phyloP scores from a whole-genome alignment of 805 yeast genomes.

The Saccharomycopsis capsularis region DNA sequence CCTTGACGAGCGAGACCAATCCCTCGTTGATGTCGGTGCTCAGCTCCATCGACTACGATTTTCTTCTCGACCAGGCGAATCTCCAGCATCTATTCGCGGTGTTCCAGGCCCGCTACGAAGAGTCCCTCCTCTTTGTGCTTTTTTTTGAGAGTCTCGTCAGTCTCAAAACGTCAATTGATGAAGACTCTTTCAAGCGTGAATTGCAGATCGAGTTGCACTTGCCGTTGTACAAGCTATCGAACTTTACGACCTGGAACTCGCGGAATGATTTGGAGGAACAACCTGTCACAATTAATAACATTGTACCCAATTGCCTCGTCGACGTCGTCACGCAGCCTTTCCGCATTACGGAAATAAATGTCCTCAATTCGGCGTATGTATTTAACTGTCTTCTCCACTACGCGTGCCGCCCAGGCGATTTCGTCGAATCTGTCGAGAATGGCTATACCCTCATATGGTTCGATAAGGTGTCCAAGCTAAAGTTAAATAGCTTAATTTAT shows the following conservation, averaged over 20 bases:
- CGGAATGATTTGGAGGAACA: not conserved
- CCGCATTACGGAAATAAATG: not conserved
- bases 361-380: constrained; percentile 6
- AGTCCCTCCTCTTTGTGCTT: too few species aligned
- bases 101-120: too few species aligned
- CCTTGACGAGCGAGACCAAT: too few species aligned
- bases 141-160: too few species aligned
- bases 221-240: constrained; percentile 12
- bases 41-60: too few species aligned
- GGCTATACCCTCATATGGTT: constrained; percentile 12
- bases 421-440: not conserved
- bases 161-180: too few species aligned
- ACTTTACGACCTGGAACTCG: constrained; percentile 13
- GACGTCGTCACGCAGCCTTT: constrained; percentile 8
- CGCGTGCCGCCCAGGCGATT: constrained; percentile 12
- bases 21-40: too few species aligned
- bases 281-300: constrained; percentile 6
- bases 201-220: constrained; percentile 8
- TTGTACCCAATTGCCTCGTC: constrained; percentile 9
- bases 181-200: too few species aligned
- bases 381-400: constrained; percentile 18
- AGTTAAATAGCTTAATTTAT: constrained; percentile 12
- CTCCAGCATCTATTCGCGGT: too few species aligned
- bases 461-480: constrained; percentile 7
- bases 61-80: too few species aligned